These are phyloP conservation scores for Lojkania enalia DNA, from an alignment of 2,329 filamentous ascomycete genomes.

Conservation along the genomic window DNA sequence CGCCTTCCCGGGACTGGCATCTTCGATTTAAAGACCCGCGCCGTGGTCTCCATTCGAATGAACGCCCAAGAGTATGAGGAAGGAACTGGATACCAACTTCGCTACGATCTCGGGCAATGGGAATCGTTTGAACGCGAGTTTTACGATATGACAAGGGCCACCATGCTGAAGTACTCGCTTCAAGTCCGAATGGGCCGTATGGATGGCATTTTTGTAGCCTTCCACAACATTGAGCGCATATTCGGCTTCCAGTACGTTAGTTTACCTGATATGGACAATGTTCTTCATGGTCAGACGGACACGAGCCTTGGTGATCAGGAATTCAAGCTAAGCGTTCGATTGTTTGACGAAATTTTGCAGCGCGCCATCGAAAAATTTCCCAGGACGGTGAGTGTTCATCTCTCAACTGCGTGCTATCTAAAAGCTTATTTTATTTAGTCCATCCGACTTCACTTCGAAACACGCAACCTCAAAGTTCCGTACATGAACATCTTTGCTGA, in stretches of 20 bases:
- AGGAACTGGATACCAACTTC: slow-evolving; percentile 86
- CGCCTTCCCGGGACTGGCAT: slow-evolving; percentile 88
- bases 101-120: slow-evolving; percentile 72
- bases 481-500: slow-evolving; percentile 91
- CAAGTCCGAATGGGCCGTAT: slow-evolving; percentile 97
- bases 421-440: slow-evolving; percentile 51
- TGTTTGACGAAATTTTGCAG: slow-evolving; percentile 80
- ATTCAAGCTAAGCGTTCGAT: slow-evolving; percentile 76
- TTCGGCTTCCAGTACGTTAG: slow-evolving; percentile 97
- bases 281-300: slow-evolving; percentile 78
- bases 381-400: slow-evolving; percentile 50
- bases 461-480: slow-evolving; percentile 61
- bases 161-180: slow-evolving; percentile 94
- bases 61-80: slow-evolving; percentile 71
- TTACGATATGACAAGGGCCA: slow-evolving; percentile 92
- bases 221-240: slow-evolving; percentile 90
- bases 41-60: slow-evolving; percentile 91
- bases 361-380: slow-evolving; percentile 76
- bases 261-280: slow-evolving; percentile 82
- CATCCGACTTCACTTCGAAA: slow-evolving; percentile 80
- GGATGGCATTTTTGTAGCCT: slow-evolving; percentile 98
- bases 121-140: slow-evolving; percentile 96
- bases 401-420: neutral
- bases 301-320: slow-evolving; percentile 75
- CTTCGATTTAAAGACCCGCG: slow-evolving; percentile 95